Conservation (phyloP, 2,329 filamentous ascomycete genomes). For the Nigrospora osmanthi region DNA sequence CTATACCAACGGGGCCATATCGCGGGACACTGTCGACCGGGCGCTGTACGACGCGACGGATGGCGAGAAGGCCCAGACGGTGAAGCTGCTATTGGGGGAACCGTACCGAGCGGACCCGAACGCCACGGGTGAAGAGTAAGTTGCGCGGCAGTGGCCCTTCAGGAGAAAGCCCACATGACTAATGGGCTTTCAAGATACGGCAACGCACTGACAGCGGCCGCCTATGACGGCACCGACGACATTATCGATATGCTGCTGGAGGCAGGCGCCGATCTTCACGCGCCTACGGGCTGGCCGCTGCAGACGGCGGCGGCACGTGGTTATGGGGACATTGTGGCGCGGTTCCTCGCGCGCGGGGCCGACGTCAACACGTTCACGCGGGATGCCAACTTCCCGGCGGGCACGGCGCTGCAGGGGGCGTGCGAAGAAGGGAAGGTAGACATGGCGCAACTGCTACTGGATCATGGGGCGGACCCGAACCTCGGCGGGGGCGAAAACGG, state of each 20-base stretch:
- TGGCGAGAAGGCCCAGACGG: constrained; percentile 25
- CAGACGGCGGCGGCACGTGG: constrained; percentile 27
- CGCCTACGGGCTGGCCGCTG: constrained; percentile 25
- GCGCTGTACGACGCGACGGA: constrained; percentile 31
- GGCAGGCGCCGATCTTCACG: constrained; percentile 24
- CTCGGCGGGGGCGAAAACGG: constrained; percentile 23
- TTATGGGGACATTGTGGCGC: constrained; percentile 23
- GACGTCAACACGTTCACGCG: constrained; percentile 23
- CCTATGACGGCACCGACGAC: constrained; percentile 26
- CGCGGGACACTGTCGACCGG: constrained; percentile 18
- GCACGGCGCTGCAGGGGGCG: constrained; percentile 31
- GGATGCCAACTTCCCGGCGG: constrained; percentile 18
- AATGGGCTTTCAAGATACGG: constrained; percentile 19
- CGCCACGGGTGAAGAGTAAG: constrained; percentile 29
- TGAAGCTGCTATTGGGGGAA: constrained; percentile 24
- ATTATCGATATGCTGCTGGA: constrained; percentile 23
- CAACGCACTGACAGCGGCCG: constrained; percentile 28
- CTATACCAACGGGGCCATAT: constrained; percentile 25
- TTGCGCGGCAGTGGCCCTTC: neutral
- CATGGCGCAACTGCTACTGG: constrained; percentile 26
- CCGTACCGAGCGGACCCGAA: constrained; percentile 26
- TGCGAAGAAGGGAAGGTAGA: constrained; percentile 24
- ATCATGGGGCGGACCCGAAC: constrained; percentile 27
- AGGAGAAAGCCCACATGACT: neutral
- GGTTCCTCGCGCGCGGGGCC: constrained; percentile 25